Percentiles rank a stretch among this genome's conserved stretches.
Evolutionary conservation across 148 eudicot genomes (phyloP).

Genomic region (Gaultheria prostrata): DNA sequence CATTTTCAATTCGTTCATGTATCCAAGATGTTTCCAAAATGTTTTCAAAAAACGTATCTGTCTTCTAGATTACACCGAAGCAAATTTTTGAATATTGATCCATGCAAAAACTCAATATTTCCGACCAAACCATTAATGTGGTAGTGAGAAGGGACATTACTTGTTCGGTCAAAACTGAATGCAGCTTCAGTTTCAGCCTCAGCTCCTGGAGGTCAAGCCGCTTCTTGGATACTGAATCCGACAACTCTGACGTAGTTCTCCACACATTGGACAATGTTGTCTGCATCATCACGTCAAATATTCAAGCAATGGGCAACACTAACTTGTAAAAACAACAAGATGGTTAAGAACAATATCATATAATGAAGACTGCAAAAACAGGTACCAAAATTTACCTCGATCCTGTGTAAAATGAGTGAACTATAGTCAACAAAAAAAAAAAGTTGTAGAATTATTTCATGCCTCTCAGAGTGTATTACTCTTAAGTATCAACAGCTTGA

Average conservation of each 20-base stretch:
- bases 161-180: slow-evolving; percentile 53
- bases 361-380: neutral
- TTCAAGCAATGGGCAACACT: slow-evolving; percentile 1
- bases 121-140: neutral
- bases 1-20: neutral
- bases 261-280: slow-evolving; percentile 63
- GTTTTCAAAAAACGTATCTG: no score
- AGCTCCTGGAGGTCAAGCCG: slow-evolving; percentile 54
- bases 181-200: slow-evolving; percentile 57
- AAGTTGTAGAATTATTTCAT: neutral
- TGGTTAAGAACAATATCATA: neutral
- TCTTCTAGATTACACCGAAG: no score
- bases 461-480: neutral
- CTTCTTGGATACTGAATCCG: slow-evolving; percentile 56
- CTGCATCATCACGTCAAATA: slow-evolving; percentile 45
- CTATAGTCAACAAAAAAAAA: neutral
- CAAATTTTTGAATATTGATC: neutral
- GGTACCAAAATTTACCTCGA: neutral
- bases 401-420: neutral
- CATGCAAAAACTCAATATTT: neutral
- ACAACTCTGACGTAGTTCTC: slow-evolving; percentile 61
- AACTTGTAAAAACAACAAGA: neutral
- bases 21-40: neutral
- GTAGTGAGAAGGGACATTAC: slow-evolving; percentile 34
- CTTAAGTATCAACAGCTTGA: neutral